Base-by-base conservation (phyloP, 75 land plant species). In the Pinus taeda region DNA sequence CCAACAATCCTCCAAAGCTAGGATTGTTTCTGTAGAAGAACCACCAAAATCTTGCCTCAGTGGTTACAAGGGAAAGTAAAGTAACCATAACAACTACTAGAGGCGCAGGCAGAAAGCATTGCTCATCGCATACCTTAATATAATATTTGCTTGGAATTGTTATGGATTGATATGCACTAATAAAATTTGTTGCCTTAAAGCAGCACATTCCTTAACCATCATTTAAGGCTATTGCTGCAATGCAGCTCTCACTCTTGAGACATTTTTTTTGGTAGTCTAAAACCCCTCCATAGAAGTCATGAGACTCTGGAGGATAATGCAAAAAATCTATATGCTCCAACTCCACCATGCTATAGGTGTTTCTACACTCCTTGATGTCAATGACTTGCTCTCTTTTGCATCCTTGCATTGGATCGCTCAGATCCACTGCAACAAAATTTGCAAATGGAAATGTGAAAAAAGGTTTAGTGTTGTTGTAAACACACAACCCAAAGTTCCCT, bases 401-500 rank as follows among this genome's bases (percentile, higher is more conserved):
- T 26, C 26, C 26, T 26, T 26, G 49, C 55, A 60, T 79, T 7
- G 83, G 57, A 57, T 85, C 84, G 6, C 53, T 71, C 1, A 70
- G 74, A 81, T 91, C 85, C n/a, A 69, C 24, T 15, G 65, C 26
- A 45, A 37, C 72, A 59, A 89, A 89, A 81, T 89, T 83, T 58
- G 82, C 39, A 2, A 85, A 82, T 3, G 88, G 85, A 64, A 93
- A 92, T 3, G 73, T 76, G 74, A 93, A 92, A 18, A 79, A 24
- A 3, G 88, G 89, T 17, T 62, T 33, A 1, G 82, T 74, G 30
- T 86, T 85, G 53, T 85, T 83, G 79, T 93, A 91, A 60, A 80
- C 78, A 75, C 96, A 93, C 12, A 93, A 79, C 3, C 96, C 93
- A 73, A 85, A 75, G 66, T 85, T 81, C 17, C 96, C 96, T 79